Evolutionary conservation across 2,329 filamentous ascomycete species (phyloP).

Genomic region (Bipolaris oryzae): DNA sequence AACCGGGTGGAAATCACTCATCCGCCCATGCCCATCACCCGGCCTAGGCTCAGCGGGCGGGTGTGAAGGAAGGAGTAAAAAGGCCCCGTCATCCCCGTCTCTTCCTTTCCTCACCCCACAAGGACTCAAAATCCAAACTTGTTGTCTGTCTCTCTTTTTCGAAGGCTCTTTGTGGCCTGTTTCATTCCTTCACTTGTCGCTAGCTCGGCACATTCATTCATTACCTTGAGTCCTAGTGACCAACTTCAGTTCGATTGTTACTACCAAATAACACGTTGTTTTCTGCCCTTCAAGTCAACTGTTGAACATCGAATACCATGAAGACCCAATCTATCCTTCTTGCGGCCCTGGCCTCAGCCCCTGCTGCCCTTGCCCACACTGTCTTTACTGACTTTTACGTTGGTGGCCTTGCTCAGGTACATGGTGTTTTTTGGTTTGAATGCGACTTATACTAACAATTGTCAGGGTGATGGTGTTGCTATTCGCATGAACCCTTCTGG

Average conservation of each 20-base stretch:
- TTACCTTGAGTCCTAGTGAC: slow-evolving; percentile 45
- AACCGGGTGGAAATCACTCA: slow-evolving; percentile 1
- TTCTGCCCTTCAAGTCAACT: not conserved
- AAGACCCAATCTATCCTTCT: slow-evolving; percentile 44
- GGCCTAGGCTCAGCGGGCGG: slow-evolving; percentile 11
- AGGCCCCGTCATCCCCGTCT: slow-evolving; percentile 3
- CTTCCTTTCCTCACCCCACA: slow-evolving; percentile 34
- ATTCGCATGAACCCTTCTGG: slow-evolving; percentile 68
- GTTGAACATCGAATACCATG: slow-evolving; percentile 30
- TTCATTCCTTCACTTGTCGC: slow-evolving; percentile 45
- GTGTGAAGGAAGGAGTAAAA: slow-evolving; percentile 32
- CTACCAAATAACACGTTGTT: not conserved
- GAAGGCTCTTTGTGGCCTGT: slow-evolving; percentile 32
- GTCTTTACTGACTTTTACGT: slow-evolving; percentile 46
- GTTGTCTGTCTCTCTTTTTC: slow-evolving; percentile 36
- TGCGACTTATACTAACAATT: slow-evolving; percentile 26
- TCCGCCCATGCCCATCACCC: slow-evolving; percentile 4
- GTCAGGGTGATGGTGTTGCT: slow-evolving; percentile 71
- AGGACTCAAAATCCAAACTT: slow-evolving; percentile 36
- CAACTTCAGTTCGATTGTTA: slow-evolving; percentile 13
- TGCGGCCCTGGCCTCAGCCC: slow-evolving; percentile 41
- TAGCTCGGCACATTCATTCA: slow-evolving; percentile 45
- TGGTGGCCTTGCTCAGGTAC: slow-evolving; percentile 40
- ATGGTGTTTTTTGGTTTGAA: slow-evolving; percentile 1
- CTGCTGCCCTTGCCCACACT: slow-evolving; percentile 44